Evolutionary conservation across 2,329 filamentous ascomycete genomes (phyloP).

Genomic region (Fusarium buxicola): DNA sequence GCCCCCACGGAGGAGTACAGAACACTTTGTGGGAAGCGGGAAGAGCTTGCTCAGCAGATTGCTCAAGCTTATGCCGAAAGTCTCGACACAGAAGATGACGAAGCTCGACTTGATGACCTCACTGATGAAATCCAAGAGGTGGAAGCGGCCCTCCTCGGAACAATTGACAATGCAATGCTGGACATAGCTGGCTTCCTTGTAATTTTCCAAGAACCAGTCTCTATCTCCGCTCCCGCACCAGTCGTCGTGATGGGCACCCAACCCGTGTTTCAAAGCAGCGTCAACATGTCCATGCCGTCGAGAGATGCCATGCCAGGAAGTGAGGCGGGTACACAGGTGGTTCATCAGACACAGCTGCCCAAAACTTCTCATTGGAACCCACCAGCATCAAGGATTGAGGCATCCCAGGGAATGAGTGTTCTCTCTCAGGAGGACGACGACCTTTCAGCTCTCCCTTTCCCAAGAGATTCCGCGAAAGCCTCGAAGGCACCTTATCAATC

Average conservation of each 20-base stretch:
- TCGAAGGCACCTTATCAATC: constrained; percentile 12
- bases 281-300: constrained; percentile 50
- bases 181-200: constrained; percentile 56
- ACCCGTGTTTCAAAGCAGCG: constrained; percentile 45
- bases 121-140: constrained; percentile 57
- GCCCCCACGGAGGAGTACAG: constrained; percentile 57
- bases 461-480: constrained; percentile 35
- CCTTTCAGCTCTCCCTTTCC: constrained; percentile 41
- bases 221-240: constrained; percentile 16
- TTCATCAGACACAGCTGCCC: constrained; percentile 64
- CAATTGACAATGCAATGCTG: constrained; percentile 59
- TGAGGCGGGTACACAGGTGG: constrained; percentile 58
- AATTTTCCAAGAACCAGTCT: constrained; percentile 24
- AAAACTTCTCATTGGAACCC: constrained; percentile 42
- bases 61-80: constrained; percentile 63
- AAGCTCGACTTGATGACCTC: constrained; percentile 62
- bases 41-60: constrained; percentile 60
- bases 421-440: constrained; percentile 44
- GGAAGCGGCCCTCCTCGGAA: constrained; percentile 56
- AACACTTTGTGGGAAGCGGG: constrained; percentile 56
- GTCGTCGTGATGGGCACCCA: constrained; percentile 61
- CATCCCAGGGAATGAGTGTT: constrained; percentile 37
- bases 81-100: constrained; percentile 64
- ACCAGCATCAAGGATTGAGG: constrained; percentile 31
- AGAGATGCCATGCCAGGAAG: constrained; percentile 48